Evolutionary conservation across 441 rosid species (phyloP), one percentile per base, ranked within the genome.

Genomic region (Euphorbia corollata): DNA sequence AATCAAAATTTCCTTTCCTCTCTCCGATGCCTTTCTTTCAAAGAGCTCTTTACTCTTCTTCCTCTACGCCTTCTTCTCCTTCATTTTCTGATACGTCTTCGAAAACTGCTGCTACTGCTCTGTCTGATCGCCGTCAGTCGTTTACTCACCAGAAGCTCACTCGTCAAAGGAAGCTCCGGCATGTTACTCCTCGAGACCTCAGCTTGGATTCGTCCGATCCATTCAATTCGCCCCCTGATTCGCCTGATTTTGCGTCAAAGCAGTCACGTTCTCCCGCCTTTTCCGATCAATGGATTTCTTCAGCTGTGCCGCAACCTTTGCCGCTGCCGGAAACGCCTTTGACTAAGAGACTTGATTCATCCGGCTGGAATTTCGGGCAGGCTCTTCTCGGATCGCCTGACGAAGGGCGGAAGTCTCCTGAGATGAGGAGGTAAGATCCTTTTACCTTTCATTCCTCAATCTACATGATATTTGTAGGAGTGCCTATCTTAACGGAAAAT

Each of bases 301-400:
- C 74, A 0, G 77, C 83, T 34, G 74, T 75, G 43, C 85, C 95
- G 1, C 85, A 72, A 11, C 94, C 86, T 10, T 63, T 88, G 78
- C 95, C 95, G 34, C 83, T 77, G 0, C 91, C 91, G 12, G 87
- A 76, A 19, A 48, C 47, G 12, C 23, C 48, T 30, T 20, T 56
- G 50, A 43, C 69, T 19, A 63, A 68, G 68, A 59, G 61, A 55
- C 67, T 69, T 8, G 71, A 73, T 68, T 61, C 72, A 18, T 58
- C 64, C 34, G 38, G 36, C 43, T 67, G 69, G 20, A 70, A 43
- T 74, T 59, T 53, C 5, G 61, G 56, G 16, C 68, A 18, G 11
- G 63, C 58, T 58, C 67, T 54, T 55, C 57, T 39, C 15, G 68
- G 73, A 20, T 68, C 77, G 41, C 74, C 80, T n/a, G 75, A 63